Evolutionary conservation across 768 basidiomycete species (phyloP), one percentile per base, ranked within the genome.

Genomic region (Auriscalpium orientale): DNA sequence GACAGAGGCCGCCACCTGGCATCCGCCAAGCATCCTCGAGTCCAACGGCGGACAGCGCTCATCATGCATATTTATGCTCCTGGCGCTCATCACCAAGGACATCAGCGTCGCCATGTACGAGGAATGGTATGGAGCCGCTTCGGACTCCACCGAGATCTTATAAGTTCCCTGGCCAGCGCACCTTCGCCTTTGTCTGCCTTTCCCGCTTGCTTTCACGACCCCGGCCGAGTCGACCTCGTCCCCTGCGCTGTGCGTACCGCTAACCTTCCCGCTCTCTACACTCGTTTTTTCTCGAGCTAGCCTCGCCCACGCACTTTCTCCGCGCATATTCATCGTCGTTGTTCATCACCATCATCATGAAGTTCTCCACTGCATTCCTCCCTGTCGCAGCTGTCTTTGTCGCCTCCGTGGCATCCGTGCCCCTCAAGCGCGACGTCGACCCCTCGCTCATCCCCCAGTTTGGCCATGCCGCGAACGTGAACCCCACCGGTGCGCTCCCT

Each of bases 381-480:
- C 16, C 51, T 44, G 34, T 53, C 18, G 37, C 51, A 5, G 37
- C 35, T 18, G 13, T 53, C 40, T 44, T 50, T 33, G 40, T 46
- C 34, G 47, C 40, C 16, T 33, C 38, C 20, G 46, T 45, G 20
- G 21, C 53, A 12, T 44, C 46, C 15, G 37, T 34, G 3, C 48
- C 48, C 37, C 22, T 53, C 48, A 53, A 46, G 40, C 10, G 61
- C 18, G 63, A 60, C 50, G 61, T 67, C 20, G 60, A 66, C 54
- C 58, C 59, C n/a, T 54, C 40, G 35, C 58, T 67, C 15, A 61
- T 66, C 15, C 66, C 66, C 21, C 51, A 60, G 51, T 65, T 65
- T 48, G 62, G 64, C 34, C 56, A 64, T 51, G 33, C 40, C 15
- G 49, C 58, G 15, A 64, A 61, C 33, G 40, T 51, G 2, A 56